Conservation (phyloP, 2,329 filamentous ascomycete species). For the Chaetomiaceae sp. region DNA sequence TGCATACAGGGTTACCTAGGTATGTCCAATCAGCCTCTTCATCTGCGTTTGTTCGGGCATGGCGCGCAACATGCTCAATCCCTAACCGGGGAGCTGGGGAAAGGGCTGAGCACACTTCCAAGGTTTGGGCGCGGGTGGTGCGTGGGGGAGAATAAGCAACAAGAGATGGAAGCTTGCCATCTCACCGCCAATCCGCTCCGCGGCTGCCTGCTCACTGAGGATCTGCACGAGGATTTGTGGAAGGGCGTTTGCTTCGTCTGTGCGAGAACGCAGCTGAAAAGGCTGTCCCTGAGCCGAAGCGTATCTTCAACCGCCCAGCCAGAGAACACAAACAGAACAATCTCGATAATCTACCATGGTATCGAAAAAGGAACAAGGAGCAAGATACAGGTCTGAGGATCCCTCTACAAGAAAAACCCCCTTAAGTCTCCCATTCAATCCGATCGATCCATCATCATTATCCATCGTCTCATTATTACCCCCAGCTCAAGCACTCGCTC, state of each 20-base stretch:
- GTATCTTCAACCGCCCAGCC: too few relatives aligned
- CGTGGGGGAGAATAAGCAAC: slow-evolving; percentile 1
- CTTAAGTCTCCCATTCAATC: neutral
- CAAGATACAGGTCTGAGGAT: neutral
- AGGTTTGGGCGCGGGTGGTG: neutral
- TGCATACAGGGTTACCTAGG: neutral
- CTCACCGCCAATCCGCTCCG: neutral
- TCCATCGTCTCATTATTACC: neutral
- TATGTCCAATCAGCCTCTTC: neutral
- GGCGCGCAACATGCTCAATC: neutral
- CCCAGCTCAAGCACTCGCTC: too few relatives aligned
- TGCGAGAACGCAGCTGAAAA: too few relatives aligned
- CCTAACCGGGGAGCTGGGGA: neutral
- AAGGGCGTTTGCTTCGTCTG: too few relatives aligned
- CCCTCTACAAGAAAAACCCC: slow-evolving; percentile 11
- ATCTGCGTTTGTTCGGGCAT: neutral
- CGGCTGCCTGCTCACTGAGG: slow-evolving; percentile 7
- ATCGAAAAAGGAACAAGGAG: slow-evolving; percentile 21
- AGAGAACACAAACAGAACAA: neutral
- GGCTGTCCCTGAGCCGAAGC: neutral
- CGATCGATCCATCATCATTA: neutral
- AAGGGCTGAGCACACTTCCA: neutral
- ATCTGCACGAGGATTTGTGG: neutral
- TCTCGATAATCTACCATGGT: slow-evolving; percentile 25
- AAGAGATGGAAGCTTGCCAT: neutral